Evolutionary conservation across 2,329 filamentous ascomycete species (phyloP).

Genomic region (Ophiocordyceps robertsii): DNA sequence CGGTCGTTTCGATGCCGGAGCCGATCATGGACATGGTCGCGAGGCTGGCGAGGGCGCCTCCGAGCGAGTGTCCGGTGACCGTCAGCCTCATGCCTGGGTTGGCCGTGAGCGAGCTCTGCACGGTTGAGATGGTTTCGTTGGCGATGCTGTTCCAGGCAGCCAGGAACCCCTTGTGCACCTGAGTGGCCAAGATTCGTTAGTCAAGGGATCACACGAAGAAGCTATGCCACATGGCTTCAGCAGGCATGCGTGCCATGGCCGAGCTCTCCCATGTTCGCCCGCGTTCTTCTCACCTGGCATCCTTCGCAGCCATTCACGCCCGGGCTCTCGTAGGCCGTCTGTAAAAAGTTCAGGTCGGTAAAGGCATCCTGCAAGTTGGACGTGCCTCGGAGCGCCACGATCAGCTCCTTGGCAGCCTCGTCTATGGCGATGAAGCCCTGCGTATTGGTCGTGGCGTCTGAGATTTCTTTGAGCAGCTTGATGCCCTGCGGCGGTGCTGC

Average conservation of each 20-base stretch:
- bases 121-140: slow-evolving; percentile 15
- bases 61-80: slow-evolving; percentile 48
- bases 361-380: slow-evolving; percentile 30
- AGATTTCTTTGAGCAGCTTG: slow-evolving; percentile 9
- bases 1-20: slow-evolving; percentile 25
- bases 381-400: slow-evolving; percentile 41
- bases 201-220: no score
- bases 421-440: slow-evolving; percentile 2
- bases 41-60: slow-evolving; percentile 43
- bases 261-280: no score
- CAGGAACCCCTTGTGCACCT: slow-evolving; percentile 35
- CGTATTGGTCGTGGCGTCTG: slow-evolving; percentile 18
- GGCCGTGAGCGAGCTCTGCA: slow-evolving; percentile 16
- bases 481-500: slow-evolving; percentile 21
- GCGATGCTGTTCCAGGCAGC: slow-evolving; percentile 33
- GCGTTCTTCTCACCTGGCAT: not conserved
- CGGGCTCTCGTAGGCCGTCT: slow-evolving; percentile 5
- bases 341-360: slow-evolving; percentile 23
- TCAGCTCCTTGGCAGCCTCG: slow-evolving; percentile 24
- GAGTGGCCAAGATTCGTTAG: not conserved
- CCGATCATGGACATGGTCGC: slow-evolving; percentile 37
- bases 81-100: slow-evolving; percentile 28
- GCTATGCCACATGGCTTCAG: no score
- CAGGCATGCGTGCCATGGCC: no score
- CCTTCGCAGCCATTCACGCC: not conserved